phyloP scores from a whole-genome alignment of 176 grass and related monocot species.

The Avena atlantica region DNA sequence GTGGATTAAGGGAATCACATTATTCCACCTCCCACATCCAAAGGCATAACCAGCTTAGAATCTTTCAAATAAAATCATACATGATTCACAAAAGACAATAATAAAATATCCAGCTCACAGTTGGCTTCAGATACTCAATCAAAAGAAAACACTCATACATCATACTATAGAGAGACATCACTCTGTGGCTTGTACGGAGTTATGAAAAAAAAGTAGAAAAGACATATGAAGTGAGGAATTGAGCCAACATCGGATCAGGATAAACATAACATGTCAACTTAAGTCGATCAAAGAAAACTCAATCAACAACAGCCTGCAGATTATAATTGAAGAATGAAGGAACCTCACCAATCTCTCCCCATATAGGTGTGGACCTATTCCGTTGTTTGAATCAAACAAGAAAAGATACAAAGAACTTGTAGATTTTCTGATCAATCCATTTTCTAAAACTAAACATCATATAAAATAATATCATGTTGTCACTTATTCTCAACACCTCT shows the following conservation, averaged over 20 bases:
- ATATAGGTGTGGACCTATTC: background rate
- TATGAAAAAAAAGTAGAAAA: background rate
- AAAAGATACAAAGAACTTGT: too few species aligned
- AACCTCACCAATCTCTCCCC: conserved; percentile 44
- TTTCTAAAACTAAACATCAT: too few species aligned
- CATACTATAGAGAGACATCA: background rate
- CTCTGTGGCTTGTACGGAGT: background rate
- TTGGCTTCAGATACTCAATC: conserved; percentile 4
- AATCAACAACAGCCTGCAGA: background rate
- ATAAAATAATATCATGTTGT: too few species aligned
- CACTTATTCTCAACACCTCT: too few species aligned
- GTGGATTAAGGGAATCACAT: conserved; percentile 15
- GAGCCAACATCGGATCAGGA: background rate
- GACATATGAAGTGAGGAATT: too few species aligned
- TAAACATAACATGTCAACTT: background rate
- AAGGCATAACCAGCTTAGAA: background rate
- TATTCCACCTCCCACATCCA: conserved; percentile 9
- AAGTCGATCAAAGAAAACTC: background rate
- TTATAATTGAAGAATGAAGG: background rate
- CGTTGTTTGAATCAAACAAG: too few species aligned
- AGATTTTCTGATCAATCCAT: too few species aligned
- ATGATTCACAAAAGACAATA: background rate
- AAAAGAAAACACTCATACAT: background rate
- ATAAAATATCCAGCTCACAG: background rate
- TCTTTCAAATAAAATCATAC: background rate